Percentiles rank a stretch among this genome's conserved stretches.
phyloP scores from a whole-genome alignment of 306 rosid genomes.

The Medicago truncatula region DNA sequence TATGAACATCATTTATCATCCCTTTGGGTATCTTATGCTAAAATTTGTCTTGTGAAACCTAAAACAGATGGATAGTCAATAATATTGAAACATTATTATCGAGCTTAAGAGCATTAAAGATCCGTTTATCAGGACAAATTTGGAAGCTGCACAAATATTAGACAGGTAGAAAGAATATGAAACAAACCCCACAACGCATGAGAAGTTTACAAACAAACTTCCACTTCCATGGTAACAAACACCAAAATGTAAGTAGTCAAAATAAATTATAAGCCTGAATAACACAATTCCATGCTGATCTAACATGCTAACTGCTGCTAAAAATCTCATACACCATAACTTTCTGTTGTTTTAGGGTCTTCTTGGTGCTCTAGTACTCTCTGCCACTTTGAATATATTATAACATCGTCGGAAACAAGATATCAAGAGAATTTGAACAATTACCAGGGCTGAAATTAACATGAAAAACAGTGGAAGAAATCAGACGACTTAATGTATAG shows the following conservation, averaged over 20 bases:
- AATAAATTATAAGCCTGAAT: constrained; percentile 61
- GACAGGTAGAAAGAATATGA: background rate
- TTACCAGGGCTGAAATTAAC: background rate
- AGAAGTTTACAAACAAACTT: background rate
- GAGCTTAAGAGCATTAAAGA: background rate
- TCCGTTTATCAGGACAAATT: background rate
- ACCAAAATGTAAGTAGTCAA: constrained; percentile 1
- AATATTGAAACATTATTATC: background rate
- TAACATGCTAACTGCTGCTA: constrained; percentile 81
- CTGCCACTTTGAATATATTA: background rate
- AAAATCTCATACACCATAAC: constrained; percentile 65
- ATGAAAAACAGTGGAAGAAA: background rate
- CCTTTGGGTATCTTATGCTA: background rate
- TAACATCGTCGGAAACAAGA: background rate
- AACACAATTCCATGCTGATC: constrained; percentile 82
- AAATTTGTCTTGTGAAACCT: background rate
- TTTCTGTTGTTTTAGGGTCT: constrained; percentile 61
- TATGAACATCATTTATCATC: background rate
- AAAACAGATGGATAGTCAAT: background rate
- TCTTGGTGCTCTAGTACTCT: background rate
- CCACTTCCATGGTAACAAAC: background rate
- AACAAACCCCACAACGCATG: background rate
- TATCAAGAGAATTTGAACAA: background rate
- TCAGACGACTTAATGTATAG: background rate
- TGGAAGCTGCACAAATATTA: background rate